phyloP scores from a whole-genome alignment of 2,329 filamentous ascomycete genomes.

The Zymoseptoria brevis region DNA sequence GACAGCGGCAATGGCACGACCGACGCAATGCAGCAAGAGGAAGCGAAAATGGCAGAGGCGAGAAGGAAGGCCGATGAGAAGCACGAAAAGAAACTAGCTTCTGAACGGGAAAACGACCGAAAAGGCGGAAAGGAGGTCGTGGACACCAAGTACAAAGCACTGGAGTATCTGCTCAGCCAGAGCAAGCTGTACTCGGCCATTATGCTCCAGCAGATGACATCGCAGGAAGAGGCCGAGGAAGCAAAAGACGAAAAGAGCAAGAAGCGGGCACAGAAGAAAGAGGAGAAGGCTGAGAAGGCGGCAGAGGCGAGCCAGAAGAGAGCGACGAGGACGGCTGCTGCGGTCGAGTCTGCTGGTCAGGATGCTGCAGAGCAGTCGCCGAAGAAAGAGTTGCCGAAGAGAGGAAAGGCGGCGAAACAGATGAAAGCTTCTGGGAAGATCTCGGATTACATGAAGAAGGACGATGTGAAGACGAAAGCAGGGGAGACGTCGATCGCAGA shows the following conservation, averaged over 20 bases:
- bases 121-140: conserved; percentile 38
- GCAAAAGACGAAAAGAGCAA: conserved; percentile 39
- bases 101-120: conserved; percentile 40
- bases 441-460: conserved; percentile 53
- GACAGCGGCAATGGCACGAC: conserved; percentile 26
- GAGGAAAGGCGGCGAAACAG: conserved; percentile 31
- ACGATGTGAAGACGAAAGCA: conserved; percentile 47
- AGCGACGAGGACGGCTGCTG: conserved; percentile 34
- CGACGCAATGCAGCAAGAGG: conserved; percentile 38
- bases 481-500: conserved; percentile 49
- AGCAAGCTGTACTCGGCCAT: conserved; percentile 46
- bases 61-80: conserved; percentile 40
- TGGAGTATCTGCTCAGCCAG: conserved; percentile 46
- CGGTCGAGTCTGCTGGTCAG: conserved; percentile 6
- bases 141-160: conserved; percentile 45
- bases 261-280: conserved; percentile 38
- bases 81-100: conserved; percentile 37
- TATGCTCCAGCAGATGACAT: conserved; percentile 47
- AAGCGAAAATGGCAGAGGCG: conserved; percentile 37
- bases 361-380: conserved; percentile 16
- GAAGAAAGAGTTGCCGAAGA: conserved; percentile 19
- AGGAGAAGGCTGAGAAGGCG: conserved; percentile 40
- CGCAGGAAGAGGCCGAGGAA: conserved; percentile 42
- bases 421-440: conserved; percentile 39
- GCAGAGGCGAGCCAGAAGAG: conserved; percentile 40